Percentiles rank a stretch among this genome's conserved stretches.
phyloP scores from a whole-genome alignment of 2,329 filamentous ascomycete species.

The Leptodontidium sp. region DNA sequence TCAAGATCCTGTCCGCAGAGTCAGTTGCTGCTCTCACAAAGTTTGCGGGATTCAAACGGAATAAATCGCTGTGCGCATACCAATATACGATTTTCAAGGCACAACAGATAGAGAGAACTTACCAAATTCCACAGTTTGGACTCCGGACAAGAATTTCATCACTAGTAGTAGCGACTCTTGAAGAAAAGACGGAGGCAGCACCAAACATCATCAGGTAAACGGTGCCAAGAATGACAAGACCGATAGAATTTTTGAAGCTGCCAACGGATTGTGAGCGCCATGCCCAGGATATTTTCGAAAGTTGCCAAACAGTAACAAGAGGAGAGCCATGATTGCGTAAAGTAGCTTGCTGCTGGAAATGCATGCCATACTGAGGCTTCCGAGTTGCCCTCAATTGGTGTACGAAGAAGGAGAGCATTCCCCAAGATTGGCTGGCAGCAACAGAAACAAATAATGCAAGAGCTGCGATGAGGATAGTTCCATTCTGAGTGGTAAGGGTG shows the following conservation, averaged over 20 bases:
- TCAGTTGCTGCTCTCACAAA: too few species aligned
- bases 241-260: slow-evolving; percentile 15
- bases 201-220: slow-evolving; percentile 12
- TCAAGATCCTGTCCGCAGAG: background rate
- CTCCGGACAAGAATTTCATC: slow-evolving; percentile 17
- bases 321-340: slow-evolving; percentile 4
- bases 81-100: too few species aligned
- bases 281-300: slow-evolving; percentile 10
- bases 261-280: slow-evolving; percentile 14
- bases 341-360: slow-evolving; percentile 9
- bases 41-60: too few species aligned
- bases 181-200: slow-evolving; percentile 6
- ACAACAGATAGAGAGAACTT: background rate
- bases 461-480: slow-evolving; percentile 6
- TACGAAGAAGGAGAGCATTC: slow-evolving; percentile 15
- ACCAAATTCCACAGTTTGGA: slow-evolving; percentile 17
- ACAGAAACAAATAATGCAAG: slow-evolving; percentile 18
- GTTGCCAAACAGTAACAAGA: slow-evolving; percentile 9
- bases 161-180: slow-evolving; percentile 1
- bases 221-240: slow-evolving; percentile 2
- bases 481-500: slow-evolving; percentile 5
- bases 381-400: slow-evolving; percentile 11
- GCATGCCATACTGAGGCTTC: slow-evolving; percentile 1
- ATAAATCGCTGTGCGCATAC: too few species aligned
- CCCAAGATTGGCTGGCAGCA: slow-evolving; percentile 19